Evolutionary conservation across 495 filamentous ascomycete genomes (phyloP), one percentile per base, ranked within the genome.

Genomic region (Rhizodiscina lignyota): DNA sequence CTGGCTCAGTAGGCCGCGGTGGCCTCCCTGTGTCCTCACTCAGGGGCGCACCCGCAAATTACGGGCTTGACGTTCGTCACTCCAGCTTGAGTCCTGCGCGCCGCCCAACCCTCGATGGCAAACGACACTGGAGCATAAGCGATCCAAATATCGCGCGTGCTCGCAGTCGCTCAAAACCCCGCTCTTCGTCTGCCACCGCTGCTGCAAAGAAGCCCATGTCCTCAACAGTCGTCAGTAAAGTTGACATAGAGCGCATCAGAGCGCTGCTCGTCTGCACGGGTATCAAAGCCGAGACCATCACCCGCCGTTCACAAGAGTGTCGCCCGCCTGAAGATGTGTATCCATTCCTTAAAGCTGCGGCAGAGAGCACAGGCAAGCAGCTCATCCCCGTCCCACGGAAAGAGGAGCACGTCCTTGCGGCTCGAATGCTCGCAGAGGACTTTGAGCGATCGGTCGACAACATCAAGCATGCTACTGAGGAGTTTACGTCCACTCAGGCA

Each of bases 211-310:
- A n/a, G n/a, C n/a, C n/a, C n/a, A n/a, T n/a, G n/a, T n/a, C n/a
- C n/a, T n/a, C n/a, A n/a, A n/a, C n/a, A n/a, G n/a, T n/a, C n/a
- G n/a, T n/a, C n/a, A n/a, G n/a, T n/a, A n/a, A n/a, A n/a, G n/a
- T n/a, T n/a, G 84, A 93, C 44, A 67, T 89, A 15, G 80, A 79
- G 34, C 72, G 82, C 27, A 67, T 79, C 2, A 63, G 70, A 36
- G 68, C 83, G 2, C 62, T 91, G 0, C 67, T 92, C 19, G 62
- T 93, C 21, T 81, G 76, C 39, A 78, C 82, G 0, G 85, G 84
- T 30, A 74, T 92, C 51, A 87, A 87, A 54, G 85, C 85, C 0
- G 69, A 72, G 40, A 80, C 84, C 47, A 79, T 93, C 38, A 61
- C 64, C 26, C 68, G 74, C 8, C 67, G 76, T 31, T 74, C 77